phyloP scores from a whole-genome alignment of 23 red algal species.

The Gracilaria gracilis region DNA sequence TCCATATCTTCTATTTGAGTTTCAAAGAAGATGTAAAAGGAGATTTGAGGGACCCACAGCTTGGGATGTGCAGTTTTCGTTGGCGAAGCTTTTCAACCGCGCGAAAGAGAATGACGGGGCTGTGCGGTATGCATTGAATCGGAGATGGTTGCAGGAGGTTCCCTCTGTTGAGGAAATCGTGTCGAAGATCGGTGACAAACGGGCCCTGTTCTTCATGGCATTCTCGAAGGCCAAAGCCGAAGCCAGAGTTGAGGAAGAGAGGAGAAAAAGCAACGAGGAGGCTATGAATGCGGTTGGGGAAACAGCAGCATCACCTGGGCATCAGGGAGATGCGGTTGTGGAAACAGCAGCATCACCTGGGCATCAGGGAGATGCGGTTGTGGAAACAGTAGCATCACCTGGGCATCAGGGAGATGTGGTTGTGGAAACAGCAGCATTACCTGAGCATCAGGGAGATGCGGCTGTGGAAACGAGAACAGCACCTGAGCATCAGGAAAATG shows the following conservation, averaged over 20 bases:
- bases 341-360: neutral
- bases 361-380: neutral
- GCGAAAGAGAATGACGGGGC: conserved; percentile 27
- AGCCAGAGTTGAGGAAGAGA: conserved; percentile 29
- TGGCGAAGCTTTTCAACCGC: conserved; percentile 29
- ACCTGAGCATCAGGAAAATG: neutral
- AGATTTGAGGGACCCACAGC: neutral
- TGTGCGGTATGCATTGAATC: neutral
- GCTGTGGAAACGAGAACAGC: neutral
- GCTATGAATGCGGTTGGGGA: neutral
- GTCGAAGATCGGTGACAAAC: neutral
- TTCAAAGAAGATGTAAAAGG: conserved; percentile 9
- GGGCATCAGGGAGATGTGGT: neutral
- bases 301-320: neutral
- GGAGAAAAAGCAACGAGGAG: neutral
- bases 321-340: neutral
- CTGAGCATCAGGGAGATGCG: too few relatives aligned
- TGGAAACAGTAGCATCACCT: neutral
- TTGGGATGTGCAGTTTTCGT: conserved; percentile 9
- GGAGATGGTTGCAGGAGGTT: neutral
- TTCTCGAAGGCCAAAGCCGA: conserved; percentile 12
- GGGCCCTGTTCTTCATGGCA: neutral
- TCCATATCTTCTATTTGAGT: conserved; percentile 16
- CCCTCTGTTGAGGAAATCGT: neutral
- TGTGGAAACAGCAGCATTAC: too few relatives aligned